A percentile compares a stretch with the other conserved stretches of the same genome.
Evolutionary conservation across 768 basidiomycete species (phyloP).

Genomic region (Pleurotus platypus): DNA sequence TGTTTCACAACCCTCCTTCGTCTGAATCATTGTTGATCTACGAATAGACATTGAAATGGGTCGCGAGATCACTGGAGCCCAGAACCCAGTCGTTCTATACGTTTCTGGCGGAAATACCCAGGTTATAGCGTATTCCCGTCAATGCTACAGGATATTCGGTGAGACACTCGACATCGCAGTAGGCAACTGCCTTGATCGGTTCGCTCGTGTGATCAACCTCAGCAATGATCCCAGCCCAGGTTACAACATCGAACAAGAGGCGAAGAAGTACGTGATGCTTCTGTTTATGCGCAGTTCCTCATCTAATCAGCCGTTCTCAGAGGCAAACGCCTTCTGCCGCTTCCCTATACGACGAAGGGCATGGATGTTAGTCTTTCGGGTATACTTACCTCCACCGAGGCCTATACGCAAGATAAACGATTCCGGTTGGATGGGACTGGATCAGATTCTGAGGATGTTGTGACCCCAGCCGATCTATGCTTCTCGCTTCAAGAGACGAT

Average conservation of each 20-base stretch:
- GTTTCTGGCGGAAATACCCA: slow-evolving; percentile 99
- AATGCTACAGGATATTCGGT: slow-evolving; percentile 97
- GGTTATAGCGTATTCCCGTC: slow-evolving; percentile 97
- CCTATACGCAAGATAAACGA: slow-evolving; percentile 84
- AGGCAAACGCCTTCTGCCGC: slow-evolving; percentile 74
- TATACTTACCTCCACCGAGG: slow-evolving; percentile 83
- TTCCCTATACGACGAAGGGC: slow-evolving; percentile 96
- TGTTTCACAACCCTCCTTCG: slow-evolving; percentile 24
- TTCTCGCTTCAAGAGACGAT: slow-evolving; percentile 97
- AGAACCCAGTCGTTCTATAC: slow-evolving; percentile 94
- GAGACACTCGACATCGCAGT: slow-evolving; percentile 99
- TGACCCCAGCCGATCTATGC: slow-evolving; percentile 95
- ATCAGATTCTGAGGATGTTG: slow-evolving; percentile 54
- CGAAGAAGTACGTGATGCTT: slow-evolving; percentile 64
- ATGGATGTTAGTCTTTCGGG: slow-evolving; percentile 99
- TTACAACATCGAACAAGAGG: slow-evolving; percentile 95
- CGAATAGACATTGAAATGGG: slow-evolving; percentile 96
- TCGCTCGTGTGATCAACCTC: slow-evolving; percentile 90
- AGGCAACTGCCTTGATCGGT: slow-evolving; percentile 96
- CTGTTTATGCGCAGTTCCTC: too few relatives aligned
- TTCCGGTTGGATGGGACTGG: slow-evolving; percentile 46
- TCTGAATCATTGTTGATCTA: not conserved
- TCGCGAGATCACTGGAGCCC: slow-evolving; percentile 88
- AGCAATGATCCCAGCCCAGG: slow-evolving; percentile 96
- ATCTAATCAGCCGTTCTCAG: slow-evolving; percentile 32